These are phyloP conservation scores for Chaetomium globosum DNA, from an alignment of 2,329 filamentous ascomycete genomes.

Conservation along the genomic window DNA sequence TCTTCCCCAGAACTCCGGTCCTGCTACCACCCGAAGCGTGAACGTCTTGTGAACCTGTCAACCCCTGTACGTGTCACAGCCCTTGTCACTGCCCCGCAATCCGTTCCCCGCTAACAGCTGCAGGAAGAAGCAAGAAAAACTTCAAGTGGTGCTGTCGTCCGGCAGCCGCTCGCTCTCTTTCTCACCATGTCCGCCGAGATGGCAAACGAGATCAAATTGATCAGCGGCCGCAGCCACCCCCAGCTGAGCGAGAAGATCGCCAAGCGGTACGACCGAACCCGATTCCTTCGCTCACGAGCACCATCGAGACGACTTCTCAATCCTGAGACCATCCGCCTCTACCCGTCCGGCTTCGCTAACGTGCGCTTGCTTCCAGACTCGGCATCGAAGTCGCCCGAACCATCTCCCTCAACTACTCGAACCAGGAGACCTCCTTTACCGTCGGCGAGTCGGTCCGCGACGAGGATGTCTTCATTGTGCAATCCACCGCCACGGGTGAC, in stretches of 20 bases:
- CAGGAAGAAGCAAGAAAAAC: constrained; percentile 29
- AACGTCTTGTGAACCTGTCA: neutral
- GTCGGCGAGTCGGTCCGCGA: constrained; percentile 95
- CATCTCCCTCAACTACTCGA: constrained; percentile 80
- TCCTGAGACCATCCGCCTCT: neutral
- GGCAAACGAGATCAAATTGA: constrained; percentile 58
- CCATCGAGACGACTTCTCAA: neutral
- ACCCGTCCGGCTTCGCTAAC: constrained; percentile 22
- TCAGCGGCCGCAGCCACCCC: constrained; percentile 54
- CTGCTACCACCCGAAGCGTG: neutral
- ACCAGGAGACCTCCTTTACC: constrained; percentile 85
- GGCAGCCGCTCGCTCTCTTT: constrained; percentile 24
- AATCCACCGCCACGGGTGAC: constrained; percentile 91
- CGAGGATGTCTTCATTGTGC: constrained; percentile 97
- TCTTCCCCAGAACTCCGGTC: neutral
- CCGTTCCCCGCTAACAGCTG: constrained; percentile 35
- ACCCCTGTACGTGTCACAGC: constrained; percentile 16
- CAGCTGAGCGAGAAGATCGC: constrained; percentile 49
- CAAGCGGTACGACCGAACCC: constrained; percentile 34
- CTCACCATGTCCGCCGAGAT: constrained; percentile 43
- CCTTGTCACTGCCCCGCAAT: constrained; percentile 31
- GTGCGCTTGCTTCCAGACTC: constrained; percentile 53
- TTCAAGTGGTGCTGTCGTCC: constrained; percentile 30
- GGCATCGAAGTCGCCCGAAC: constrained; percentile 79
- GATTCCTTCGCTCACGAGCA: neutral